Evolutionary conservation across 2,329 filamentous ascomycete species (phyloP).

Genomic region (Hymenoscyphus infarciens): DNA sequence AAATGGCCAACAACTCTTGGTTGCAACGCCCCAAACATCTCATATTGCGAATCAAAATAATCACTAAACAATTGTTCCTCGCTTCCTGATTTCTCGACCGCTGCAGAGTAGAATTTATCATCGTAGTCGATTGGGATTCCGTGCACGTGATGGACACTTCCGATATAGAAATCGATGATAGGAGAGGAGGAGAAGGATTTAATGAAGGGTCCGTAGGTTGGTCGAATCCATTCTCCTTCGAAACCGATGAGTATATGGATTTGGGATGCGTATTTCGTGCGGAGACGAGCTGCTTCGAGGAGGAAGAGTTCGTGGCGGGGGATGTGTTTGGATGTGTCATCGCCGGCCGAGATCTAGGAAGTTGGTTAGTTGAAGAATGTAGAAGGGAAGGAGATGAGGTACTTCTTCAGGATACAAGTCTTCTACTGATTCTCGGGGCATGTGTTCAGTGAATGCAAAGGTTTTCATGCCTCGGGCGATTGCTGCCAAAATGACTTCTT

Average conservation of each 20-base stretch:
- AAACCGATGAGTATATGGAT: constrained; percentile 86
- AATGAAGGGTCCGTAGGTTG: constrained; percentile 57
- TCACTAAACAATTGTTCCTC: constrained; percentile 74
- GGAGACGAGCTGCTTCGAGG: constrained; percentile 69
- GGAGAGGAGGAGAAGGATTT: constrained; percentile 54
- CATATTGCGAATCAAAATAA: constrained; percentile 85
- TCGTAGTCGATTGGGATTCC: constrained; percentile 89
- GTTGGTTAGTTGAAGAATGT: constrained; percentile 20
- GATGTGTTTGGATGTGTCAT: constrained; percentile 44
- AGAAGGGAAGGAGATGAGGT: constrained; percentile 12
- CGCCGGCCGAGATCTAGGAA: constrained; percentile 44
- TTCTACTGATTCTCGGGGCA: constrained; percentile 68
- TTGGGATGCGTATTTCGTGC: constrained; percentile 61
- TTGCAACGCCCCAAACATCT: constrained; percentile 69
- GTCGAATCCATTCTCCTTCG: constrained; percentile 88
- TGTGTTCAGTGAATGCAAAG: constrained; percentile 91
- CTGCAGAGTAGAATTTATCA: constrained; percentile 55
- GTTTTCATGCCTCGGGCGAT: constrained; percentile 75
- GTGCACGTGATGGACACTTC: constrained; percentile 86
- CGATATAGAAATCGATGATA: constrained; percentile 83
- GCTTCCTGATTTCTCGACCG: constrained; percentile 40
- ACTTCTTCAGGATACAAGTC: constrained; percentile 95
- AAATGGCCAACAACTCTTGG: constrained; percentile 90
- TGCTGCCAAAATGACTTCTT: constrained; percentile 77
- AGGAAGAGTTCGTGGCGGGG: constrained; percentile 69